Evolutionary conservation across 208 protist species (phyloP), one percentile per base, ranked within the genome.

Genomic region (Trypanosoma rangeli): DNA sequence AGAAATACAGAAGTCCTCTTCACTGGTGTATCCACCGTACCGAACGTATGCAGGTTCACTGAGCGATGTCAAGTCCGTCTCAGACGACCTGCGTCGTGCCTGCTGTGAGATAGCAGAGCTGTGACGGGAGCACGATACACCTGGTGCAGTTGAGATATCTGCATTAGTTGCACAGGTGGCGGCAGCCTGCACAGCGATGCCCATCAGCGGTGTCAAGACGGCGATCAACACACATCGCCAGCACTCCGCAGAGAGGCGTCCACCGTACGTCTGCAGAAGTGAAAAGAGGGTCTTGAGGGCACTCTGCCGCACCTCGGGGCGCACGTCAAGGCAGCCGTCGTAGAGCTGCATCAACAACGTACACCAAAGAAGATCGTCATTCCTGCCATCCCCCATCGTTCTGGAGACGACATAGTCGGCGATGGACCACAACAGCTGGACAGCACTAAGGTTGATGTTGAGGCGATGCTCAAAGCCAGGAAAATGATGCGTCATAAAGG

Each of bases 391-490:
- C 33, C 35, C 49, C 16, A 37, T 49, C 28, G 58, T 28, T 44
- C 35, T 37, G 44, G 76, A 57, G 24, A 80, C 86, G 42, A 92
- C 64, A 68, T 86, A 92, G 65, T 96, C 91, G 0, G 85, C 87
- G 20, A 89, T 80, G 37, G 91, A 92, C 89, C 91, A 96, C 44
- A 94, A 68, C 39, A 94, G 68, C 72, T 96, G 91, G 63, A 93
- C 84, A 7, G 91, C 86, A 55, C 84, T 96, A 13, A 96, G 75
- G 58, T 96, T 93, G 35, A 90, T 82, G 66, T 88, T 83, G 63
- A 93, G 69, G 13, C 85, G 84, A 29, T 73, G 70, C 57, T 88
- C 77, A 22, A 62, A 59, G 4, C 63, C 79, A n/a, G 58, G 75
- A 20, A 78, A 50, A 59, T 64, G 66, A 53, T 86, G 76, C 22